Percentiles rank a stretch among this genome's conserved stretches.
These are phyloP conservation scores for Vigna trinervia DNA, from an alignment of 306 rosid genomes.

Conservation along the genomic window DNA sequence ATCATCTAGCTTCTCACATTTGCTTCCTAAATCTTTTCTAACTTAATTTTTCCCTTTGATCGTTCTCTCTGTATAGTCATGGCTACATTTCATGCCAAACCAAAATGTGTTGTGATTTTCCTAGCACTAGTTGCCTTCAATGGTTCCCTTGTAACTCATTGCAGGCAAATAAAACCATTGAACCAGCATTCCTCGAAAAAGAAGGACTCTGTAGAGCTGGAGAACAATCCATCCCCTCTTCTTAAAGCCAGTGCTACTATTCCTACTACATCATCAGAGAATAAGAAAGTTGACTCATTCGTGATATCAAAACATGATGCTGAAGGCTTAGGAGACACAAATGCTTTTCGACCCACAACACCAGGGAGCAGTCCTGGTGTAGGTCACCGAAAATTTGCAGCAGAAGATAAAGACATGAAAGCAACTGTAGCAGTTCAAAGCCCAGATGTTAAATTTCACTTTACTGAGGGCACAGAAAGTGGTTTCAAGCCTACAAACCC, in stretches of 20 bases:
- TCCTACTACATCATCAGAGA: constrained; percentile 29
- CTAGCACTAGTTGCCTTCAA: constrained; percentile 36
- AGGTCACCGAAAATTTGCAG: constrained; percentile 40
- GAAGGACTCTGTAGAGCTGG: not conserved
- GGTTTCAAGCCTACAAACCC: constrained; percentile 52
- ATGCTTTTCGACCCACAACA: constrained; percentile 58
- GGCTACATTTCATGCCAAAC: constrained; percentile 33
- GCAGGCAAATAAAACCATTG: constrained; percentile 36
- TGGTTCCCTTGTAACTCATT: constrained; percentile 28
- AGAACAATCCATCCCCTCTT: not conserved
- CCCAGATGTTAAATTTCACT: constrained; percentile 20
- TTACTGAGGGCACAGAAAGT: constrained; percentile 8
- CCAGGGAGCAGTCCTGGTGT: constrained; percentile 79
- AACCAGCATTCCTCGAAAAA: constrained; percentile 13
- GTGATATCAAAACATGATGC: not conserved
- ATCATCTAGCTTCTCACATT: not conserved
- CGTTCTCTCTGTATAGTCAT: not conserved
- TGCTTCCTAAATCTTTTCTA: not conserved
- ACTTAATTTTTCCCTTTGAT: not conserved
- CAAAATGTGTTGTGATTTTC: constrained; percentile 25
- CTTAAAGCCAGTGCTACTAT: not conserved
- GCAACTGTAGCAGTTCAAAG: constrained; percentile 31
- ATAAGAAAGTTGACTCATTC: constrained; percentile 5
- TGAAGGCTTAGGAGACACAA: not conserved
- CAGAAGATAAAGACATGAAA: not conserved